These are phyloP conservation scores for Suhomyces pyralidae DNA, from an alignment of 805 yeast genomes.

Conservation along the genomic window DNA sequence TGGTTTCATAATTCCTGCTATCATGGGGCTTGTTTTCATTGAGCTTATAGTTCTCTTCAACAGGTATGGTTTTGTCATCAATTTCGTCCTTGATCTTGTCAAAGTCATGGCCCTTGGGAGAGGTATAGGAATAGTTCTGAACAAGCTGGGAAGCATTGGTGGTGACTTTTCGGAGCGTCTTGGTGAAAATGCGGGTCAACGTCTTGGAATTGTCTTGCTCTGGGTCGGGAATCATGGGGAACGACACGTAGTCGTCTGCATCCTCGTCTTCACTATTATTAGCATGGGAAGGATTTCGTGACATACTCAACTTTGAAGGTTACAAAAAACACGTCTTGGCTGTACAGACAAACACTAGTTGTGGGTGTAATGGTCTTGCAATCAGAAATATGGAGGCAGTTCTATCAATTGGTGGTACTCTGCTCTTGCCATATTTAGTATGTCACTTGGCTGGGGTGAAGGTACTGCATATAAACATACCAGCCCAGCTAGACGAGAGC, in stretches of 20 bases:
- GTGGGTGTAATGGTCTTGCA: too few relatives aligned
- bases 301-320: background rate
- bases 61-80: background rate
- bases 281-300: background rate
- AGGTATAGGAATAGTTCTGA: slow-evolving; percentile 8
- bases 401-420: background rate
- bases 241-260: slow-evolving; percentile 35
- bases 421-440: background rate
- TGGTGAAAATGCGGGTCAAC: slow-evolving; percentile 32
- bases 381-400: too few relatives aligned
- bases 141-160: slow-evolving; percentile 41
- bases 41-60: too few relatives aligned
- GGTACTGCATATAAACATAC: background rate
- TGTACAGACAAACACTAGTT: background rate
- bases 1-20: too few relatives aligned
- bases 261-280: slow-evolving; percentile 14
- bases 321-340: background rate
- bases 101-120: slow-evolving; percentile 1
- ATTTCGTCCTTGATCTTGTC: background rate
- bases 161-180: slow-evolving; percentile 40
- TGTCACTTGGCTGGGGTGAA: background rate
- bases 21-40: too few relatives aligned
- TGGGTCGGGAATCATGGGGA: slow-evolving; percentile 45
- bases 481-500: background rate
- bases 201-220: slow-evolving; percentile 32